Evolutionary conservation across 768 basidiomycete genomes (phyloP).

Genomic region (Rhizopogon roseolus): DNA sequence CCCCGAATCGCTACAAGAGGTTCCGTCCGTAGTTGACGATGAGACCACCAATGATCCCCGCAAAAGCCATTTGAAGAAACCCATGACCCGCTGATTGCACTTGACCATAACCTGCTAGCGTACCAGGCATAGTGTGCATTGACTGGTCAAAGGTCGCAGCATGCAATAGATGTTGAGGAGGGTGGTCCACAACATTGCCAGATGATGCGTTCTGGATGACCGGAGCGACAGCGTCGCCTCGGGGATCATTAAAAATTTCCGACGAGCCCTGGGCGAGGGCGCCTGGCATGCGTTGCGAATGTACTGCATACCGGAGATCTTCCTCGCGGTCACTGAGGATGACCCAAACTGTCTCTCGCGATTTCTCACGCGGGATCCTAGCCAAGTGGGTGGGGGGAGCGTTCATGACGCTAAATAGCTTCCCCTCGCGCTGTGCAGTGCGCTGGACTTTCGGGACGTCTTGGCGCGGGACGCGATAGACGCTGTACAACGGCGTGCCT

Average conservation of each 20-base stretch:
- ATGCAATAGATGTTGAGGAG: neutral
- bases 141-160: slow-evolving; percentile 5
- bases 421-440: slow-evolving; percentile 26
- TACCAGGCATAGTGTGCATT: neutral
- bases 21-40: slow-evolving; percentile 24
- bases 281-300: slow-evolving; percentile 30
- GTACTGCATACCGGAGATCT: slow-evolving; percentile 27
- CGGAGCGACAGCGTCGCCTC: neutral
- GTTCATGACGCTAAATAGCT: slow-evolving; percentile 23
- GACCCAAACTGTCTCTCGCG: slow-evolving; percentile 23
- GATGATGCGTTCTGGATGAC: neutral
- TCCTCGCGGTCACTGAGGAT: slow-evolving; percentile 27
- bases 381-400: slow-evolving; percentile 21
- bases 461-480: slow-evolving; percentile 25
- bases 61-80: slow-evolving; percentile 28
- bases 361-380: slow-evolving; percentile 13
- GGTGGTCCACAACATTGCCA: neutral
- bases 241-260: slow-evolving; percentile 11
- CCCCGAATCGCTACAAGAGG: slow-evolving; percentile 26
- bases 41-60: slow-evolving; percentile 28
- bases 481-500: slow-evolving; percentile 29
- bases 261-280: slow-evolving; percentile 4
- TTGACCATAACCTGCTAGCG: neutral
- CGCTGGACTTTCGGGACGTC: slow-evolving; percentile 20
- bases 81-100: slow-evolving; percentile 1